phyloP scores from a whole-genome alignment of 202 grass and related monocot genomes.

The Alloteropsis angusta region DNA sequence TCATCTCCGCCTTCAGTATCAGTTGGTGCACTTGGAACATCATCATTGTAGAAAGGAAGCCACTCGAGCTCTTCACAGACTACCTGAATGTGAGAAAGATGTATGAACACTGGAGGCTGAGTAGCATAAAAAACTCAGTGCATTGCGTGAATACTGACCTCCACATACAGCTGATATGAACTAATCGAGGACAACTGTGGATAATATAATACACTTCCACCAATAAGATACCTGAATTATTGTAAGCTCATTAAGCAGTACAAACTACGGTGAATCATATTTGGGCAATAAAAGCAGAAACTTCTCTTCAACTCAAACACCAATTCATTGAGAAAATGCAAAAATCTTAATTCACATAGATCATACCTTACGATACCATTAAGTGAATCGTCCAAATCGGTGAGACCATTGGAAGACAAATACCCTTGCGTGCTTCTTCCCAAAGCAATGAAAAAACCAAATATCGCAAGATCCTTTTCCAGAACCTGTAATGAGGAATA shows the following conservation, averaged over 20 bases:
- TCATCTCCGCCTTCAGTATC: constrained; percentile 50
- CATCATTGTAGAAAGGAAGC: constrained; percentile 76
- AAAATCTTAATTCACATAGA: constrained; percentile 3
- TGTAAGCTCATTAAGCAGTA: neutral
- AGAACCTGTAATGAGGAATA: constrained; percentile 58
- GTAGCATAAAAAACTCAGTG: constrained; percentile 20
- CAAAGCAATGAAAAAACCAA: constrained; percentile 99
- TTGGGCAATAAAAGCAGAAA: neutral
- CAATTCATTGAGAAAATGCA: constrained; percentile 8
- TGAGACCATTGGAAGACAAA: constrained; percentile 66
- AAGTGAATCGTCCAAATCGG: constrained; percentile 60
- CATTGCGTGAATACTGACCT: constrained; percentile 54
- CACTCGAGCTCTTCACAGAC: constrained; percentile 96
- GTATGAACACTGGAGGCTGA: constrained; percentile 16
- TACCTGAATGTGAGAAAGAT: constrained; percentile 46
- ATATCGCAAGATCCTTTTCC: constrained; percentile 97
- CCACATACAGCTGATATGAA: constrained; percentile 96
- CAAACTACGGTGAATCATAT: neutral
- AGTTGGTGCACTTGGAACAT: constrained; percentile 36
- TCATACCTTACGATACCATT: constrained; percentile 78
- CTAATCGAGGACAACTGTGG: constrained; percentile 95
- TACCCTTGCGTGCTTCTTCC: constrained; percentile 86
- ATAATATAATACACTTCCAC: constrained; percentile 96
- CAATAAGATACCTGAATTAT: constrained; percentile 88
- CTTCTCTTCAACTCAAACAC: constrained; percentile 29